These are phyloP conservation scores for Aspergillus chevalieri DNA, from an alignment of 2,329 filamentous ascomycete genomes.

Conservation along the genomic window DNA sequence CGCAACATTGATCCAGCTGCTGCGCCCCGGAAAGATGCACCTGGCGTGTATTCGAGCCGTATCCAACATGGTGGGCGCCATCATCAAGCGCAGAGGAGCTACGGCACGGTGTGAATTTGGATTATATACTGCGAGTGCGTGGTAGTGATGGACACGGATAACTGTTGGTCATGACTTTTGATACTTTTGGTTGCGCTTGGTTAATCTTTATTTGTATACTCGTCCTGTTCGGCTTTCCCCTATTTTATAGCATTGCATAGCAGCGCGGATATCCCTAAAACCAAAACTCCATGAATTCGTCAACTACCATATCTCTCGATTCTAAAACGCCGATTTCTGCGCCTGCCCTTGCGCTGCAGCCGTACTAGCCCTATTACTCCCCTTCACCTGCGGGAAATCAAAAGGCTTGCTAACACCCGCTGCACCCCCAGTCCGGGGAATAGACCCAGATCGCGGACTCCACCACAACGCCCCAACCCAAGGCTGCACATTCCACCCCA, in stretches of 20 bases:
- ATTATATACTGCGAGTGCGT: not conserved
- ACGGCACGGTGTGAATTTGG: constrained; percentile 17
- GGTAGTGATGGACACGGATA: not conserved
- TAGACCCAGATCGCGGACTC: constrained; percentile 53
- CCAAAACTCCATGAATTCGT: not conserved
- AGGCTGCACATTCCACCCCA: constrained; percentile 96
- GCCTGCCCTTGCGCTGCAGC: constrained; percentile 5
- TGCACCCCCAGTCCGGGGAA: constrained; percentile 47
- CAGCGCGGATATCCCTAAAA: not conserved
- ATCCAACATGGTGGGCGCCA: constrained; percentile 32
- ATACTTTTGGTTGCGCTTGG: not conserved
- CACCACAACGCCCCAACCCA: constrained; percentile 89
- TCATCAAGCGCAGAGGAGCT: constrained; percentile 9
- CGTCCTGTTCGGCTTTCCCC: not conserved
- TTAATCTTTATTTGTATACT: not conserved
- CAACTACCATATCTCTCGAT: not conserved
- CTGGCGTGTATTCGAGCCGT: constrained; percentile 36
- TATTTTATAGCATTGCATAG: not conserved
- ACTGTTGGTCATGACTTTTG: not conserved
- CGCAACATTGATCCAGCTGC: constrained; percentile 25
- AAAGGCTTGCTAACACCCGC: constrained; percentile 49
- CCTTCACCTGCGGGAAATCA: constrained; percentile 52
- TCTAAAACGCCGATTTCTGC: not conserved
- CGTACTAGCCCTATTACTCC: constrained; percentile 23
- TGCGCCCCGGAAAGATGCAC: constrained; percentile 18